phyloP scores from a whole-genome alignment of 2,329 filamentous ascomycete genomes.

The Eutypa lata region DNA sequence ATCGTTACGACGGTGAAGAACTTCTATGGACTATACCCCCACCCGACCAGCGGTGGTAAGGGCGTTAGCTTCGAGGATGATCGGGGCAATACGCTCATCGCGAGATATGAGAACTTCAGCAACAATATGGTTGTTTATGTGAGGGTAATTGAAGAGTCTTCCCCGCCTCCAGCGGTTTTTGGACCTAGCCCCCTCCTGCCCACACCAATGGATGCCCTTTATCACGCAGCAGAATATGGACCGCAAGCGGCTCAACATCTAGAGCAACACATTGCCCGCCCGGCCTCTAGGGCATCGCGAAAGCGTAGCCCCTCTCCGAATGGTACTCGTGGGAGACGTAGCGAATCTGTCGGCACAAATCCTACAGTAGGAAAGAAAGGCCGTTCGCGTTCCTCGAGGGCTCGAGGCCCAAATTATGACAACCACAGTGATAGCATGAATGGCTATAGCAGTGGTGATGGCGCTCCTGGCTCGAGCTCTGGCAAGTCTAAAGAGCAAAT shows the following conservation, averaged over 20 bases:
- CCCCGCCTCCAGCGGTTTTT: constrained; percentile 41
- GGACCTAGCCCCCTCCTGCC: constrained; percentile 53
- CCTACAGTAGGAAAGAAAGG: constrained; percentile 56
- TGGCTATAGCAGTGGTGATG: constrained; percentile 85
- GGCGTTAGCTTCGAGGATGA: constrained; percentile 96
- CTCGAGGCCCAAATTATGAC: constrained; percentile 60
- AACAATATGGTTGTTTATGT: constrained; percentile 94
- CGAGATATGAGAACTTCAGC: constrained; percentile 91
- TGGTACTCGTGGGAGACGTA: constrained; percentile 67
- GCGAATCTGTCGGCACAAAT: constrained; percentile 64
- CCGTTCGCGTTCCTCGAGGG: constrained; percentile 68
- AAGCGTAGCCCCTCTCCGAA: constrained; percentile 78
- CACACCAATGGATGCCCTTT: constrained; percentile 47
- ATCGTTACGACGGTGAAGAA: constrained; percentile 99
- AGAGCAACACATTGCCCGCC: constrained; percentile 62
- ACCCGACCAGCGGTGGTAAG: constrained; percentile 56
- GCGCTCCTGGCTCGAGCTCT: constrained; percentile 71
- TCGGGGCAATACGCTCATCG: constrained; percentile 85
- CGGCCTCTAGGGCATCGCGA: constrained; percentile 66
- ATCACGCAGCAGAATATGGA: constrained; percentile 43
- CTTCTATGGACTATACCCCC: constrained; percentile 94
- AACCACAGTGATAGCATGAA: constrained; percentile 61
- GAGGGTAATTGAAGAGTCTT: constrained; percentile 67
- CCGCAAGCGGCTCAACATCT: constrained; percentile 48
- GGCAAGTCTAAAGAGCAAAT: constrained; percentile 81